phyloP scores from a whole-genome alignment of 139 green algal species.

The Chlamydomonas applanata region DNA sequence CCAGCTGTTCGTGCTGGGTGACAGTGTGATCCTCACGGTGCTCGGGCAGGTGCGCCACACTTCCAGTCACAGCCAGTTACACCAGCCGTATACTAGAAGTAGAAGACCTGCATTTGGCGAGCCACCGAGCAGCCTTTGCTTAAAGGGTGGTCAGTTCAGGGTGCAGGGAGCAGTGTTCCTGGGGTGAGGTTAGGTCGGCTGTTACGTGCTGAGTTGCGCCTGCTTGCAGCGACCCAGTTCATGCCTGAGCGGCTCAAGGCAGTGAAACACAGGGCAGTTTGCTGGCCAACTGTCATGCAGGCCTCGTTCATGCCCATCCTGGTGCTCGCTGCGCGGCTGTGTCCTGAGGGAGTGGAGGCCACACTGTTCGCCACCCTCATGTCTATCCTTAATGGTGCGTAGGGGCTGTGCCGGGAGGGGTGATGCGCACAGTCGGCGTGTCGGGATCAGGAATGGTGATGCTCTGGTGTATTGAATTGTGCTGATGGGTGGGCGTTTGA shows the following conservation, averaged over 20 bases:
- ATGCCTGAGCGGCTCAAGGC: not conserved
- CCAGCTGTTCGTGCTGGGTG: slow-evolving; percentile 90
- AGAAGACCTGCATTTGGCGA: not conserved
- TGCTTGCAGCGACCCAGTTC: no score
- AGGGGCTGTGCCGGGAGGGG: not conserved
- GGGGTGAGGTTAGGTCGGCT: not conserved
- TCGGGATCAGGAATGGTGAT: not conserved
- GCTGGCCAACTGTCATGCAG: slow-evolving; percentile 36
- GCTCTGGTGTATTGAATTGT: no score
- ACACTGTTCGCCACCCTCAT: slow-evolving; percentile 98
- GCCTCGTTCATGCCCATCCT: slow-evolving; percentile 96
- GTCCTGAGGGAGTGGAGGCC: slow-evolving; percentile 89
- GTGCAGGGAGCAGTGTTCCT: not conserved
- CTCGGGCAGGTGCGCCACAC: slow-evolving; percentile 65
- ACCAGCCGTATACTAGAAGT: not conserved
- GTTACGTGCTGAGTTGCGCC: no score
- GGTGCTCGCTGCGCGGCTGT: slow-evolving; percentile 83
- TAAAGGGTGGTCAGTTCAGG: not conserved
- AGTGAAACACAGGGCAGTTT: not conserved
- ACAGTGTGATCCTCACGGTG: slow-evolving; percentile 90
- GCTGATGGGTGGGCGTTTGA: no score
- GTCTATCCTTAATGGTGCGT: slow-evolving; percentile 79
- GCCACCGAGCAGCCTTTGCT: not conserved
- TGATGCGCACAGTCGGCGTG: not conserved
- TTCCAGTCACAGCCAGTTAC: not conserved